phyloP scores from a whole-genome alignment of 1,139 yeast species.

The Geotrichum histeridarum region DNA sequence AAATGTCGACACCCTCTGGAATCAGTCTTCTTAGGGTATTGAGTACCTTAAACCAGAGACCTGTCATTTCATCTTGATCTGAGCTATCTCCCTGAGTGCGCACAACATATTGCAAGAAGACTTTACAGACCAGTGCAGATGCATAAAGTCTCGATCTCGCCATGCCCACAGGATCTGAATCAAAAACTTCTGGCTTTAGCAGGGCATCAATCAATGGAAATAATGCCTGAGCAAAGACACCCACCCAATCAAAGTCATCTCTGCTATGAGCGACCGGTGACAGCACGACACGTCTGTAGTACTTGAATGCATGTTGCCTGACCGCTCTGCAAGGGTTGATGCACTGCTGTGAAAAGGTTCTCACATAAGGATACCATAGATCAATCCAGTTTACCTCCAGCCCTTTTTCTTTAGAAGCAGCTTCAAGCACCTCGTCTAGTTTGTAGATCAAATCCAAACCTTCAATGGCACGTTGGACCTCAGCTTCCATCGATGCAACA shows the following conservation, averaged over 20 bases:
- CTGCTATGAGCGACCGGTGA: conserved; percentile 42
- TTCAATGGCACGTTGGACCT: conserved; percentile 54
- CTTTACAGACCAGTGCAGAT: conserved; percentile 62
- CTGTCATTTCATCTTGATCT: conserved; percentile 35
- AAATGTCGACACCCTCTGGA: conserved; percentile 23
- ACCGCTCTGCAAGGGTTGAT: conserved; percentile 80
- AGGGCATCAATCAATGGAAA: conserved; percentile 68
- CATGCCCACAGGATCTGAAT: conserved; percentile 62
- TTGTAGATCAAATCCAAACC: conserved; percentile 46
- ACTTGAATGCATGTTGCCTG: conserved; percentile 53
- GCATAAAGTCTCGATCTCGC: conserved; percentile 61
- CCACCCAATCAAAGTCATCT: conserved; percentile 36
- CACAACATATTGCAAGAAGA: conserved; percentile 57
- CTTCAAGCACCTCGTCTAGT: conserved; percentile 18
- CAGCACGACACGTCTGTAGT: conserved; percentile 46
- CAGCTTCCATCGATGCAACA: conserved; percentile 34
- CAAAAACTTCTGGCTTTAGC: conserved; percentile 60
- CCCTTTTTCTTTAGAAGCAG: conserved; percentile 10
- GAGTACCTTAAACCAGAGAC: conserved; percentile 45
- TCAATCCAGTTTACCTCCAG: conserved; percentile 17
- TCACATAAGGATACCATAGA: conserved; percentile 27
- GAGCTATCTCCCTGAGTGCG: conserved; percentile 35
- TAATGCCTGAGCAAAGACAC: conserved; percentile 63
- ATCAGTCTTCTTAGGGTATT: conserved; percentile 47
- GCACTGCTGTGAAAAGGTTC: conserved; percentile 84